These are phyloP conservation scores for Aschersonia sp. DNA, from an alignment of 2,329 filamentous ascomycete species.

Conservation along the genomic window DNA sequence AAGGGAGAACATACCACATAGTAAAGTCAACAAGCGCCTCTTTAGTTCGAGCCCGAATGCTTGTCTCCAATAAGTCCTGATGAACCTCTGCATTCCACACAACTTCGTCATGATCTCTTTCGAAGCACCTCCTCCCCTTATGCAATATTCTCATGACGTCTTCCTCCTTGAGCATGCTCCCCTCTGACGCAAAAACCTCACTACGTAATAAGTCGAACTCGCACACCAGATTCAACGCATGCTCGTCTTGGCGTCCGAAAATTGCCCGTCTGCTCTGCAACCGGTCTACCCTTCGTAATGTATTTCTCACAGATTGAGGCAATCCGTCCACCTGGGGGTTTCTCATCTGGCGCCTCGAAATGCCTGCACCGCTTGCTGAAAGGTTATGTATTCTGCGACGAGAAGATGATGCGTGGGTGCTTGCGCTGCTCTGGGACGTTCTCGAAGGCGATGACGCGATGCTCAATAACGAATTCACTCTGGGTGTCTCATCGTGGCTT, in stretches of 20 bases:
- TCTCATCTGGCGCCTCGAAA: not conserved
- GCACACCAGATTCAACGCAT: not conserved
- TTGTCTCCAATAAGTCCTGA: not conserved
- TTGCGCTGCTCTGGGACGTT: not conserved
- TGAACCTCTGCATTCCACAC: not conserved
- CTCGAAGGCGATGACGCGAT: not conserved
- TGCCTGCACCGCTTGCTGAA: not conserved
- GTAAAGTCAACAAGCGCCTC: not conserved
- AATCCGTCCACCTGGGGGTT: not conserved
- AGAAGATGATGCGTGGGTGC: not conserved
- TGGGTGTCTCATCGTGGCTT: not conserved
- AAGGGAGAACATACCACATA: not conserved
- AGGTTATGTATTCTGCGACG: not conserved
- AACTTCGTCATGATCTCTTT: not conserved
- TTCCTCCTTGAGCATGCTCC: not conserved
- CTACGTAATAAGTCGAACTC: not conserved
- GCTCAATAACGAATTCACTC: not conserved
- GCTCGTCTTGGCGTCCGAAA: not conserved
- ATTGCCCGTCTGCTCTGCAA: not conserved
- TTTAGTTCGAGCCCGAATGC: not conserved
- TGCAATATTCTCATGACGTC: not conserved
- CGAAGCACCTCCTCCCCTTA: not conserved
- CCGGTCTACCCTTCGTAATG: not conserved
- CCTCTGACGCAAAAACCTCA: not conserved
- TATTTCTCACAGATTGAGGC: not conserved